Evolutionary conservation across 2,329 filamentous ascomycete genomes (phyloP), one percentile per base, ranked within the genome.

Genomic region (Pseudogymnoascus sp.): DNA sequence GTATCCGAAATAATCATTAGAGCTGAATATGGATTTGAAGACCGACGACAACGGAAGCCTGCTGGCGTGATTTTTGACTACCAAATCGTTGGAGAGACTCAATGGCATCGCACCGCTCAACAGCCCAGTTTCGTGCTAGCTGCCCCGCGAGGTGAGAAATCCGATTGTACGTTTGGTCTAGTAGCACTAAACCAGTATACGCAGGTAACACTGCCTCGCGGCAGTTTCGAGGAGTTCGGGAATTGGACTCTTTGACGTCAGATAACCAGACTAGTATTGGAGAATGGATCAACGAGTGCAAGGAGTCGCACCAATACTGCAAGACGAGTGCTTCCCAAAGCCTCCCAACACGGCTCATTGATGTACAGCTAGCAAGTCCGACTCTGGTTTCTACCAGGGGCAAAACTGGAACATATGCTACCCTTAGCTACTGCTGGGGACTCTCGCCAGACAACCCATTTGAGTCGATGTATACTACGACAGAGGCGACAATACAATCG

Each of bases 381-480:
- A 4, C 4, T 2, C 8, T 59, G 6, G 57, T 47, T 20, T 36
- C 20, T 9, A 37, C 57, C 9, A 20, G 11, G 7, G 35, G 28
- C 3, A 11, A n/a, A 25, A 8, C n/a, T 20, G 15, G 57, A 14
- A 60, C 53, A 59, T 71, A 68, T 37, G 63, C 68, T n/a, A 65
- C 66, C 4, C 61, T 71, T 9, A 67, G 66, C 28, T 68, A 72
- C 53, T 67, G 64, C 15, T 70, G 68, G 69, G 69, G 68, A 6
- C 35, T 37, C 35, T 43, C 39, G 6, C 39, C 39, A 5, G 18
- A 15, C 4, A 43, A 43, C 39, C 39, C 20, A 9, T 25, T 22
- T 11, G 11, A 12, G 9, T 43, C 39, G 9, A 43, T 43, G 39
- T 43, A 43, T n/a, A 25, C 39, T n/a, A 43, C 39, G n/a, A 25